Base-by-base conservation (phyloP, 306 rosid genomes). In the Prunus kanzakura region DNA sequence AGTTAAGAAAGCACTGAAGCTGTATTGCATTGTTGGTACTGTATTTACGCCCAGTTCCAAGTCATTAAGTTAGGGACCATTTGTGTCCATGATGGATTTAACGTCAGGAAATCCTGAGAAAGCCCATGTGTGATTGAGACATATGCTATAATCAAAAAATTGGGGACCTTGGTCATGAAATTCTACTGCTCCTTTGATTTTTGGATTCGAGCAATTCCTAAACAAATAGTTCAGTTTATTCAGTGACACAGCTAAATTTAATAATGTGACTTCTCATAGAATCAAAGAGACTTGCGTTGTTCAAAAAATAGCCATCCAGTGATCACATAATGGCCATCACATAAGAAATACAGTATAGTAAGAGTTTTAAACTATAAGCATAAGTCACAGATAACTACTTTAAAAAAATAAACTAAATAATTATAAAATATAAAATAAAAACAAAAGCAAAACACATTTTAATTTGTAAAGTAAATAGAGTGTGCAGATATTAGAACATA, bases 61-160 rank as follows among this genome's bases (percentile, higher is more conserved):
- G 85, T 94, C 98, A 79, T 90, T 83, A 54, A 94, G 88, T 84
- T 83, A 94, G 71, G 98, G 95, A 51, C 98, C 98, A 85, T 89
- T 94, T 46, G 89, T 87, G 69, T 94, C 98, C 98, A 94, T 94
- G 85, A 94, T 94, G 74, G 96, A 79, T 77, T 80, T 92, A 78
- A 92, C 91, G 83, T 94, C 89, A 51, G 97, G 98, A 84, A 94
- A 94, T 83, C 98, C 98, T 0, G 96, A 89, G 91, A 94, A 89
- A 84, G 98, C 98, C 98, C 98, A 94, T 5, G 98, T 86, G 80
- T 94, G 98, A 84, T 92, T 94, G 76, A 94, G 98, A 68, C 97
- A 95, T 78, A 92, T 92, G 83, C 98, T 92, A 84, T 94, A 94
- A 77, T 94, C 97, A 83, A 89, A 94, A 51, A 76, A 41, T 64